phyloP scores from a whole-genome alignment of 2,329 filamentous ascomycete species.

The Monosporascus sp. region DNA sequence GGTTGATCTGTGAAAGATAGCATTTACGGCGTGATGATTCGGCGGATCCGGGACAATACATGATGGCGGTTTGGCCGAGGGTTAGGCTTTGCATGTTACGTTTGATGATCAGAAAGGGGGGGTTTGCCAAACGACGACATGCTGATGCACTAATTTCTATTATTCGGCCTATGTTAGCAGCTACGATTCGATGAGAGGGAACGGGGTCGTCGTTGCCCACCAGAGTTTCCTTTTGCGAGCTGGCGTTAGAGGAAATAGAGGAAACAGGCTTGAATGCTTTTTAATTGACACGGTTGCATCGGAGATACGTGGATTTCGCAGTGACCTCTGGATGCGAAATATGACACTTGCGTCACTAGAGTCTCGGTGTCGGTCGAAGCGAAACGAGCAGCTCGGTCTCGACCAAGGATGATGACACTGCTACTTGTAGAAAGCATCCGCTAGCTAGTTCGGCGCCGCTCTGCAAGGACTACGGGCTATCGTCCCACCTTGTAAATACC shows the following conservation, averaged over 20 bases:
- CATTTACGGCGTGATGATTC: slow-evolving; percentile 26
- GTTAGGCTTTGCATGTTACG: slow-evolving; percentile 16
- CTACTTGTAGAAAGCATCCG: too few species aligned
- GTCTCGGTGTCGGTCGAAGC: too few species aligned
- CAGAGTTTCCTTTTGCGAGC: background rate
- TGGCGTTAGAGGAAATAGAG: background rate
- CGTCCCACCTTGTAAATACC: too few species aligned
- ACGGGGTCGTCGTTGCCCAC: background rate
- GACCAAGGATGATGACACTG: too few species aligned
- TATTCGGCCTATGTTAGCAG: background rate
- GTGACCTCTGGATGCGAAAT: background rate
- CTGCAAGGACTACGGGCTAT: too few species aligned
- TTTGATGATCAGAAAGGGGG: slow-evolving; percentile 8
- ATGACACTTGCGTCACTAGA: too few species aligned
- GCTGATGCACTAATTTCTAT: background rate
- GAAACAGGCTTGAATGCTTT: background rate
- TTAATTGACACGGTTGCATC: background rate
- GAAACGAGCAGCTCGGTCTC: too few species aligned
- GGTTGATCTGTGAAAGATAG: slow-evolving; percentile 11
- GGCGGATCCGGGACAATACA: slow-evolving; percentile 15
- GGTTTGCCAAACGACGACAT: slow-evolving; percentile 2
- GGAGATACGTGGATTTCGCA: background rate
- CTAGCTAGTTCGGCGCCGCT: too few species aligned
- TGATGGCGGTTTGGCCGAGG: slow-evolving; percentile 16
- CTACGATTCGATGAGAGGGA: background rate